Evolutionary conservation across 2,329 filamentous ascomycete genomes (phyloP).

Genomic region (Diplocarpon mali): DNA sequence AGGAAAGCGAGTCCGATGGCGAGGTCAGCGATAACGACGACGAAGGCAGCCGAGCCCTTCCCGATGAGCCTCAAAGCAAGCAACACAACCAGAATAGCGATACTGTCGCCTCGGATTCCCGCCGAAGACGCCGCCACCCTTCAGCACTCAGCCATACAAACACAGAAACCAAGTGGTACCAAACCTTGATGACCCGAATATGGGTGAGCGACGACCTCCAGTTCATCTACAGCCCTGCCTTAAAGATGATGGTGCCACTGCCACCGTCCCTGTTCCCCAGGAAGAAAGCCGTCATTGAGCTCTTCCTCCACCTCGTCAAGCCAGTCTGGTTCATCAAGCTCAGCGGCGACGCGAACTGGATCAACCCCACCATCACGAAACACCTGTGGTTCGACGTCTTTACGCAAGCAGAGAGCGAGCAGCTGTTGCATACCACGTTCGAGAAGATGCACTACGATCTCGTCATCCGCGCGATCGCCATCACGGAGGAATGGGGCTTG

Average conservation of each 20-base stretch:
- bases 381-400: constrained; percentile 4
- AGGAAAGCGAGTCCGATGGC: background rate
- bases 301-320: background rate
- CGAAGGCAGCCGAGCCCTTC: too few species aligned
- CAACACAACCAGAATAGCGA: background rate
- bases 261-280: background rate
- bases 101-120: background rate
- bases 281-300: constrained; percentile 1
- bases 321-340: background rate
- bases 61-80: too few species aligned
- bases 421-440: background rate
- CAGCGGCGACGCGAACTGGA: background rate
- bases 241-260: background rate
- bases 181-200: background rate
- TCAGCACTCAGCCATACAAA: background rate
- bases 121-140: background rate
- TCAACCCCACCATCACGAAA: background rate
- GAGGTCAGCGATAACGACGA: background rate
- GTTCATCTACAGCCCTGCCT: background rate
- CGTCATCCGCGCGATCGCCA: background rate
- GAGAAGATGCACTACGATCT: background rate
- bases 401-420: background rate
- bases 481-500: constrained; percentile 6
- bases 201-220: background rate
- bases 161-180: background rate